These are phyloP conservation scores for Rhizodiscina lignyota DNA, from an alignment of 495 filamentous ascomycete genomes.

Conservation along the genomic window DNA sequence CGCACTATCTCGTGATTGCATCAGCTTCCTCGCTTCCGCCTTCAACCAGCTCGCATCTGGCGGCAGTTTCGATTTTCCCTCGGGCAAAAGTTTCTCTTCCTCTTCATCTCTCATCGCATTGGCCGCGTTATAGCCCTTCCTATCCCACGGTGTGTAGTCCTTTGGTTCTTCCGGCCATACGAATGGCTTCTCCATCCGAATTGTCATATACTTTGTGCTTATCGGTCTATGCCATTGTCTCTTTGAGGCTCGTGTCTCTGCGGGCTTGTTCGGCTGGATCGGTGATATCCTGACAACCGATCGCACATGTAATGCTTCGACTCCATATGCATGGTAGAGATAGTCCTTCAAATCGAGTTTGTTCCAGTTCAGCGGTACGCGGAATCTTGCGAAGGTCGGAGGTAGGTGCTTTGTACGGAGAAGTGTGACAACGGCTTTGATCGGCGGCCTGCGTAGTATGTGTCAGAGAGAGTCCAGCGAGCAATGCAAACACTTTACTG, in stretches of 20 bases:
- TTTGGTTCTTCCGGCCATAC: constrained; percentile 56
- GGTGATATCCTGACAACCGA: constrained; percentile 61
- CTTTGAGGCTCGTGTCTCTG: constrained; percentile 21
- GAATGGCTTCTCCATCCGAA: constrained; percentile 71
- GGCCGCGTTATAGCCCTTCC: too few relatives aligned
- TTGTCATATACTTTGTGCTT: constrained; percentile 76
- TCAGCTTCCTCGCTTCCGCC: too few relatives aligned
- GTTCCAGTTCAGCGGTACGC: constrained; percentile 72
- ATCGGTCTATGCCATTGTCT: constrained; percentile 33
- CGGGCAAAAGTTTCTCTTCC: too few relatives aligned
- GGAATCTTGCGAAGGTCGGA: constrained; percentile 65
- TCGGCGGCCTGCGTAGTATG: too few relatives aligned
- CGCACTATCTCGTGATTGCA: too few relatives aligned
- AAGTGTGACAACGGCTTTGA: too few relatives aligned
- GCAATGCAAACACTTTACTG: too few relatives aligned
- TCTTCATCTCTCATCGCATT: too few relatives aligned
- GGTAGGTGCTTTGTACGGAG: constrained; percentile 54
- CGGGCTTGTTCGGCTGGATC: constrained; percentile 14
- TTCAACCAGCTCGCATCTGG: too few relatives aligned
- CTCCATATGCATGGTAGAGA: constrained; percentile 57
- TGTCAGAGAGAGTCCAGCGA: too few relatives aligned
- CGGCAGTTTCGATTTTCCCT: too few relatives aligned
- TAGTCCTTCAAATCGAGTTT: constrained; percentile 89
- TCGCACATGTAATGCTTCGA: constrained; percentile 49
- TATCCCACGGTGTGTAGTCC: too few relatives aligned